Conservation (phyloP, 352 stramenopile genomes). For the Blastocystis sp. region DNA sequence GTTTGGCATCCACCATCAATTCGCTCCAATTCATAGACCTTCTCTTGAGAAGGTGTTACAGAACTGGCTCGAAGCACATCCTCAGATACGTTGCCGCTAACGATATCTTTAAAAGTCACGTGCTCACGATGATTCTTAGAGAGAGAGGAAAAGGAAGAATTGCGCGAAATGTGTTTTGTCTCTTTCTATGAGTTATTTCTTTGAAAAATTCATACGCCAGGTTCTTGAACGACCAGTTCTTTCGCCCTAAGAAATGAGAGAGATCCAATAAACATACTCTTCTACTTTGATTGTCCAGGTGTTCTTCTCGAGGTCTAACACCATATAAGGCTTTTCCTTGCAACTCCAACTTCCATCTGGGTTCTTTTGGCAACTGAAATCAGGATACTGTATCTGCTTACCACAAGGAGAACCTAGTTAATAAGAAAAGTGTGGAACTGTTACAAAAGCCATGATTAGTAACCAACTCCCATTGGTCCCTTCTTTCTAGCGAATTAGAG, state of each 20-base stretch:
- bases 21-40: conserved; percentile 16
- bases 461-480: conserved; percentile 52
- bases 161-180: background rate
- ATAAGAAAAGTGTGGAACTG: background rate
- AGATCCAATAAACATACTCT: background rate
- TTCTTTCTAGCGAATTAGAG: background rate
- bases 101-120: conserved; percentile 31
- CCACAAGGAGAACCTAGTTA: conserved; percentile 49
- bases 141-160: background rate
- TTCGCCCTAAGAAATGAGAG: background rate
- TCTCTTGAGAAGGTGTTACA: background rate
- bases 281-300: conserved; percentile 47
- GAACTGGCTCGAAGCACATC: background rate
- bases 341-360: conserved; percentile 56
- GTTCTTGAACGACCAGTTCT: background rate
- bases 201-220: background rate
- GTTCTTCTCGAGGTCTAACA: conserved; percentile 50
- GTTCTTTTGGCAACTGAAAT: conserved; percentile 50
- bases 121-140: background rate
- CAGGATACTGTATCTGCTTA: conserved; percentile 52
- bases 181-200: background rate
- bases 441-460: conserved; percentile 60
- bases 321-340: conserved; percentile 58
- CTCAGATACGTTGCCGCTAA: conserved; percentile 10
- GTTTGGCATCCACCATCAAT: conserved; percentile 7